A percentile compares a stretch with the other conserved stretches of the same genome.
Conservation (phyloP, 352 stramenopile species). For the Phytophthora pseudosyringae region DNA sequence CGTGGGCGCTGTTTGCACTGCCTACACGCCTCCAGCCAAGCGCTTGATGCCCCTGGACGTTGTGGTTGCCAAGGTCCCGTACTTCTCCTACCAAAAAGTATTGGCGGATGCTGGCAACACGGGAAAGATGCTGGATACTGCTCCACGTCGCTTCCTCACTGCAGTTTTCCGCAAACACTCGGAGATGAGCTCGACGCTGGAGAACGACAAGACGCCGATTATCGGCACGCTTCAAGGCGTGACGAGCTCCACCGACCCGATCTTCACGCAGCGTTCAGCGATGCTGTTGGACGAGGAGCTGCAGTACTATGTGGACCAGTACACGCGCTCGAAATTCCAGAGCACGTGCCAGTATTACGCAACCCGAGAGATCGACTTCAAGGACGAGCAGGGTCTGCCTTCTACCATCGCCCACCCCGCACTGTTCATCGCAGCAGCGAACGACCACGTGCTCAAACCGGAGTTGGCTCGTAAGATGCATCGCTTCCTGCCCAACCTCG, state of each 20-base stretch:
- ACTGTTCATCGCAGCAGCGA: conserved; percentile 67
- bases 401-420: conserved; percentile 49
- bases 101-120: conserved; percentile 49
- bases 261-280: conserved; percentile 46
- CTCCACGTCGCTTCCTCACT: conserved; percentile 57
- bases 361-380: conserved; percentile 67
- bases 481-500: conserved; percentile 53
- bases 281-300: conserved; percentile 64
- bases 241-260: conserved; percentile 35
- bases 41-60: conserved; percentile 48
- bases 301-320: conserved; percentile 68
- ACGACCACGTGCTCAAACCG: conserved; percentile 63
- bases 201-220: conserved; percentile 27
- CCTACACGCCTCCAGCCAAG: conserved; percentile 58
- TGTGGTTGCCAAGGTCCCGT: conserved; percentile 51
- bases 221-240: conserved; percentile 40
- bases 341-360: conserved; percentile 66
- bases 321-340: conserved; percentile 60
- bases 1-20: conserved; percentile 69
- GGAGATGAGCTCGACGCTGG: conserved; percentile 35
- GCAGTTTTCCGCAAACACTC: conserved; percentile 55
- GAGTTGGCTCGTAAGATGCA: conserved; percentile 67
- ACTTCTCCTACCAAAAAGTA: conserved; percentile 76
- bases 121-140: conserved; percentile 45
- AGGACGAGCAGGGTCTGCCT: conserved; percentile 42